These are phyloP conservation scores for Myxozyma mucilagina DNA, from an alignment of 805 yeast genomes.

Conservation along the genomic window DNA sequence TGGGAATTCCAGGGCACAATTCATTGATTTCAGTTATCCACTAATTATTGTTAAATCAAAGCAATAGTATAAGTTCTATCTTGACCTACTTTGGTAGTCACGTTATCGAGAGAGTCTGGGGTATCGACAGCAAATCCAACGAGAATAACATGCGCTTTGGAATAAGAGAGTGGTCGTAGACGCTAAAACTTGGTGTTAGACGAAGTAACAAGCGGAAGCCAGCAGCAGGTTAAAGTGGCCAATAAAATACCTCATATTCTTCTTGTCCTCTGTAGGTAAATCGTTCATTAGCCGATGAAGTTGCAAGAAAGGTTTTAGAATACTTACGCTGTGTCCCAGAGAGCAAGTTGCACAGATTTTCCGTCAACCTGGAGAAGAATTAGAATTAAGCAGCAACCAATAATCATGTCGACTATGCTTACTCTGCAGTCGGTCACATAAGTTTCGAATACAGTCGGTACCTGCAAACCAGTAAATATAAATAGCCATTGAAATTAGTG, in stretches of 20 bases:
- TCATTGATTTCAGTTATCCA: slow-evolving; percentile 84
- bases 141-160: slow-evolving; percentile 81
- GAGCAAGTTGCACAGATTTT: slow-evolving; percentile 79
- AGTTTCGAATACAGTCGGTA: slow-evolving; percentile 92
- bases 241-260: slow-evolving; percentile 63
- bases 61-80: too few relatives aligned
- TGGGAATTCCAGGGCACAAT: slow-evolving; percentile 79
- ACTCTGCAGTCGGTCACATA: slow-evolving; percentile 89
- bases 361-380: slow-evolving; percentile 60
- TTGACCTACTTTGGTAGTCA: slow-evolving; percentile 55
- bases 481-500: background rate
- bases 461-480: slow-evolving; percentile 47
- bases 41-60: slow-evolving; percentile 19
- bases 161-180: slow-evolving; percentile 81
- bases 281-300: background rate
- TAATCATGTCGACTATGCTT: background rate
- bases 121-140: slow-evolving; percentile 84
- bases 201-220: background rate
- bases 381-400: background rate
- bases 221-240: background rate
- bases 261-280: slow-evolving; percentile 66
- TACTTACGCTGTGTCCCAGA: slow-evolving; percentile 85
- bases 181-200: slow-evolving; percentile 41
- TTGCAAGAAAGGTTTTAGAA: background rate
- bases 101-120: slow-evolving; percentile 82